Evolutionary conservation across 192 early-diverging fungal genomes (phyloP), one percentile per base, ranked within the genome.

Genomic region (Mortierella alpina): DNA sequence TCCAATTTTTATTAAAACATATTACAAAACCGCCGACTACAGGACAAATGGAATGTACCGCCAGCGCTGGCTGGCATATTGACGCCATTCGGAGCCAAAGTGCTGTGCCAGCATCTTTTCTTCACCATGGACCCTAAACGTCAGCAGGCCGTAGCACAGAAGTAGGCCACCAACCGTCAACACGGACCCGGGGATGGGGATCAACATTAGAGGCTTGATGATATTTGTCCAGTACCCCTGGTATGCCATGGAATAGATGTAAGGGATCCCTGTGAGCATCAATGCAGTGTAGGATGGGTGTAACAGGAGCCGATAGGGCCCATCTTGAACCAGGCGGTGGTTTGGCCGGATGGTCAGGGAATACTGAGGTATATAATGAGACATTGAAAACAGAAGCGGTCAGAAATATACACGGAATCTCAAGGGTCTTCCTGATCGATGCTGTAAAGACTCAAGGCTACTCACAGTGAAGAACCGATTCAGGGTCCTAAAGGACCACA

Each of bases 401-500:
- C 14, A 48, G 17, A 59, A 40, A 41, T 11, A 31, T 31, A n/a
- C 3, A 31, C 31, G 31, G 31, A 31, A 3, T 31, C 31, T 31
- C 31, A 31, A 31, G 31, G 31, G 31, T 31, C 31, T 31, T 2
- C 31, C n/a, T n/a, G 17, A 63, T 31, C 10, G 20, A 48, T 10
- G 2, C 13, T 46, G 46, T 15, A 5, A 61, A 61, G 31, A 23
- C 23, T 46, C 12, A 51, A 12, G 39, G 1, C 0, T 0, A 69
- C 67, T 69, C 58, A 76, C 74, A 18, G 74, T 76, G 17, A 76
- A 76, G 61, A 76, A 76, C 11, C 67, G 57, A 46, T 66, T 67
- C 22, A 76, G 41, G 20, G 62, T 65, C 45, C 48, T 63, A 47
- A 76, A 76, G 1, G 67, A 48, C 74, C 74, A 76, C 1, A 41